Base-by-base conservation (phyloP, 2,329 filamentous ascomycete species). In the Curvularia verruculosa region DNA sequence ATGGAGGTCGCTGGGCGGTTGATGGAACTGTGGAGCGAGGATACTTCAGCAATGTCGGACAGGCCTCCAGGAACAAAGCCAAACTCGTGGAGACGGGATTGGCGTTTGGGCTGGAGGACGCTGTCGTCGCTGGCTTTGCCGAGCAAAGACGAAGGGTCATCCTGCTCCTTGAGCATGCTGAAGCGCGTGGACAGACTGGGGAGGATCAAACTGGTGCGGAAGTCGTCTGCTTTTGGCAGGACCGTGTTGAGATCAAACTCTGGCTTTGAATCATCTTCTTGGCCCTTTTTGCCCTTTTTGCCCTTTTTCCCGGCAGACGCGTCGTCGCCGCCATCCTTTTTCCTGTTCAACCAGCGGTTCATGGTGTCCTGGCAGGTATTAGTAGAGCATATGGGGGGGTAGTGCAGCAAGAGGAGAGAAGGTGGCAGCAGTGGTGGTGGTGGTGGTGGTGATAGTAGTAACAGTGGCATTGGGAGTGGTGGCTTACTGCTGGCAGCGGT, bases 51-150 rank as follows among this genome's bases (percentile, higher is more conserved):
- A 67, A 98, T 98, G 73, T 98, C 93, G 18, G 86, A 82, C 3
- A 97, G 82, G 15, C 82, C 82, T 47, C 79, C 81, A 28, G 82
- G 80, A 46, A 78, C 79, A 62, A 87, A 85, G 9, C 88, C 87
- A 69, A 90, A 91, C 56, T 96, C 87, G 72, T 86, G 83, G 63
- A 96, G 78, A 56, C 89, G 86, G 0, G 93, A 96, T 62, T 90
- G 88, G 52, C 92, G 85, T 69, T 91, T 93, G 3, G 90, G 90
- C 61, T 87, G 90, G 19, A 98, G 79, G 3, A 98, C 93, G 65
- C 93, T 97, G 76, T 97, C 94, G 72, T 98, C 94, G 76, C 90
- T 95, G 15, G 94, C 94, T 77, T 98, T 97, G 56, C 94, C 94
- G 29, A 97, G 84, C 74, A 92, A 90, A 1, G 92, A 94, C 60